Percentiles rank a stretch among this genome's conserved stretches.
phyloP scores from a whole-genome alignment of 1,284 basidiomycete species.

The Ganoderma sinense region DNA sequence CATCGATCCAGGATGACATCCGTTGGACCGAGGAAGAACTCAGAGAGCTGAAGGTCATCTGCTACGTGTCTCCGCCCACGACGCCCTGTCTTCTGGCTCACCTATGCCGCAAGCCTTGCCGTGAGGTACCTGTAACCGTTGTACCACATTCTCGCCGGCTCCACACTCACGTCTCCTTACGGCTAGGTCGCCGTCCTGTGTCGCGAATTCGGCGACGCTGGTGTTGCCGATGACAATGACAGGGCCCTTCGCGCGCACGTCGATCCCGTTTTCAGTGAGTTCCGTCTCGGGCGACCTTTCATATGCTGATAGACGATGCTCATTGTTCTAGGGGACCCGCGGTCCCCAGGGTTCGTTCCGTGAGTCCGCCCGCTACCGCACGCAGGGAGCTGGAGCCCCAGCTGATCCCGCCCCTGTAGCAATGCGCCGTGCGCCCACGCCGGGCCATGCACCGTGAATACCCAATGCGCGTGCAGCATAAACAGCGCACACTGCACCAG shows the following conservation, averaged over 20 bases:
- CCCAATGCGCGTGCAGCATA: conserved; percentile 47
- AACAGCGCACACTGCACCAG: conserved; percentile 49
- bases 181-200: conserved; percentile 17
- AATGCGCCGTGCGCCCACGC: conserved; percentile 50
- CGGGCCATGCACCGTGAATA: conserved; percentile 48
- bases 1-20: conserved; percentile 11
- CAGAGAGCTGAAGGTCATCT: conserved; percentile 25
- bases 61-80: conserved; percentile 43
- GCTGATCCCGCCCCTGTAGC: conserved; percentile 13
- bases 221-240: no score
- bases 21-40: conserved; percentile 28
- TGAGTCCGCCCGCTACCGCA: not conserved
- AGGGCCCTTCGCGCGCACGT: not conserved
- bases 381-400: no score
- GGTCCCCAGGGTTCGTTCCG: conserved; percentile 18
- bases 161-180: not conserved
- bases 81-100: conserved; percentile 52
- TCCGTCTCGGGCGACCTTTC: no score
- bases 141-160: no score
- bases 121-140: conserved; percentile 45
- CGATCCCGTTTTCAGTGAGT: not conserved
- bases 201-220: not conserved
- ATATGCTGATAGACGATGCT: not conserved
- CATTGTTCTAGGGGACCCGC: conserved; percentile 2
- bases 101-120: conserved; percentile 52